Base-by-base conservation (phyloP, 2,329 filamentous ascomycete species). In the Orbilia blumenaviensis region DNA sequence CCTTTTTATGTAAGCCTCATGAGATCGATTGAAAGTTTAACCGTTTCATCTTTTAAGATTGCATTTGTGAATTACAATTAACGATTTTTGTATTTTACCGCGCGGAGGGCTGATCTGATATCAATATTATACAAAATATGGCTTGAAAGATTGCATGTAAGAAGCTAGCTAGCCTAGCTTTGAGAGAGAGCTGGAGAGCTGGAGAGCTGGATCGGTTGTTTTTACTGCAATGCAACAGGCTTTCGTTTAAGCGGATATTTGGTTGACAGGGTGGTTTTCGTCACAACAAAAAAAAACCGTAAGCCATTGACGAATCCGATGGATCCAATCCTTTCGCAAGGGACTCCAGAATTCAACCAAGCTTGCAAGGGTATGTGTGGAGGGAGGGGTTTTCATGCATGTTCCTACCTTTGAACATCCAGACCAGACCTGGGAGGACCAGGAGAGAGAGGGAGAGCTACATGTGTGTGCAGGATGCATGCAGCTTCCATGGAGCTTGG, bases 401-500 rank as follows among this genome's bases (percentile, higher is more conserved):
- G 66, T 69, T 69, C 66, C 66, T 69, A 69, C 56, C 10, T 16
- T 25, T 23, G 23, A 18, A 54, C 23, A 14, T n/a, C 25, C 27
- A 54, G 16, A 16, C 48, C n/a, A 32, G 10, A 16, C n/a, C n/a
- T n/a, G n/a, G n/a, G n/a, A n/a, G n/a, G n/a, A n/a, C n/a, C n/a
- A n/a, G n/a, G 46, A 21, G 48, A 12, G n/a, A 34, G 27, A n/a
- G 32, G 10, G 1, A 12, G 14, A 18, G 27, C 27, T 34, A 21
- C 23, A 54, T 54, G 27, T 14, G 34, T 18, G 27, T 54, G 27
- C 48, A 54, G 48, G 29, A 66, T 66, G 62, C 62, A 66, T 56
- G 62, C 56, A 66, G 46, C 62, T 66, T 66, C 62, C 62, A 56
- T 23, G 46, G 34, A 66, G 62, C 62, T 66, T 66, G 62, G 62